A percentile compares a stretch with the other conserved stretches of the same genome.
These are phyloP conservation scores for Grosmannia serpens DNA, from an alignment of 2,329 filamentous ascomycete genomes.

Conservation along the genomic window DNA sequence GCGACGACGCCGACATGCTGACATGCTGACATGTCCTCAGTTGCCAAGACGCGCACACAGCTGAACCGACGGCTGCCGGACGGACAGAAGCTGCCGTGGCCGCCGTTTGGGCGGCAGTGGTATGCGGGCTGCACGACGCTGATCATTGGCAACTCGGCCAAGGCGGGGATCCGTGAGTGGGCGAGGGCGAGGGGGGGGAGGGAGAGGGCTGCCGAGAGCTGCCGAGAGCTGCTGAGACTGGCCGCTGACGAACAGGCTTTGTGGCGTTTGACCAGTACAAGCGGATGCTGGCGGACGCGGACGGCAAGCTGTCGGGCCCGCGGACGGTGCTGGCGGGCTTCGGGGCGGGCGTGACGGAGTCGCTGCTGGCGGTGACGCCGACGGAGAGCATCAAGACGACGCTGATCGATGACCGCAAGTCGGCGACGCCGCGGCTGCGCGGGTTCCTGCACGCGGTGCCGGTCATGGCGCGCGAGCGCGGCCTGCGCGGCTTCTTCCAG, in stretches of 20 bases:
- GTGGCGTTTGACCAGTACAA: conserved; percentile 97
- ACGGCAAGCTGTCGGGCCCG: conserved; percentile 83
- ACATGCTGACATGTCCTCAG: conserved; percentile 25
- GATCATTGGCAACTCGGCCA: conserved; percentile 92
- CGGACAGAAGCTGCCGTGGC: conserved; percentile 85
- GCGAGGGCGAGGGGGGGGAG: not conserved
- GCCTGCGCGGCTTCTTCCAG: conserved; percentile 88
- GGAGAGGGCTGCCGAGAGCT: not conserved
- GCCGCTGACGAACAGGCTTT: conserved; percentile 46
- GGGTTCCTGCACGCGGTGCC: conserved; percentile 86
- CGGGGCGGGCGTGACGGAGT: conserved; percentile 89
- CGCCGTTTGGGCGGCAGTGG: conserved; percentile 87
- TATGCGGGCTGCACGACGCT: conserved; percentile 96
- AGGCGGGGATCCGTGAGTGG: conserved; percentile 74
- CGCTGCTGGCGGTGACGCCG: conserved; percentile 83
- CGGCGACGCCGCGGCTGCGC: conserved; percentile 69
- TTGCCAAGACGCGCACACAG: conserved; percentile 91
- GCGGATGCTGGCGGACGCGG: conserved; percentile 62
- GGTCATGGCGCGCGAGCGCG: conserved; percentile 79
- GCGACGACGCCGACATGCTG: not conserved
- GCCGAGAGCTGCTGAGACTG: not conserved
- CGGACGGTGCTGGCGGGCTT: conserved; percentile 89
- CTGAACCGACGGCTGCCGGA: conserved; percentile 75
- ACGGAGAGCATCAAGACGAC: conserved; percentile 99
- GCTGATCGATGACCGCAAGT: conserved; percentile 92